These are phyloP conservation scores for Syncephalastrum contaminatum DNA, from an alignment of 371 early-diverging fungal genomes.

Conservation along the genomic window DNA sequence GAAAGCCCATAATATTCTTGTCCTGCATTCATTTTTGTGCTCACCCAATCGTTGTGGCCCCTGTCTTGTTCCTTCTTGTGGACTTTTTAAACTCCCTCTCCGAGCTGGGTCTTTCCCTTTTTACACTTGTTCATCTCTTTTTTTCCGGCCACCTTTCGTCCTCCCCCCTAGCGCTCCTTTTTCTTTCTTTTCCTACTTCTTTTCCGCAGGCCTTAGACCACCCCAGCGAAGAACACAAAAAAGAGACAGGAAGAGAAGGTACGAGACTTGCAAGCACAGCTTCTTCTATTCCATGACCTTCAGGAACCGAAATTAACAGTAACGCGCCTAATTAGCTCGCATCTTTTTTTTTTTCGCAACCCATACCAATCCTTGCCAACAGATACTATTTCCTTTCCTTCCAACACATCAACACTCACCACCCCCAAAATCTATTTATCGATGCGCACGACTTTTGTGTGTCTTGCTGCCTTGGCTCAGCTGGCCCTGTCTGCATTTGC, in stretches of 20 bases:
- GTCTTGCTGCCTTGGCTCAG: slow-evolving; percentile 44
- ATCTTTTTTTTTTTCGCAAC: slow-evolving; percentile 1
- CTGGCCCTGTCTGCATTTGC: slow-evolving; percentile 36
- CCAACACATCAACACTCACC: not conserved
- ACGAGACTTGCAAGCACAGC: not conserved
- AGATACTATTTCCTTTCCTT: not conserved
- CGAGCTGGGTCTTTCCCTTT: slow-evolving; percentile 11
- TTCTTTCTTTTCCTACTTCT: slow-evolving; percentile 14
- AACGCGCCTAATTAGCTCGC: slow-evolving; percentile 1
- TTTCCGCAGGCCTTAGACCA: slow-evolving; percentile 4
- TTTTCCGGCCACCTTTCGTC: slow-evolving; percentile 2
- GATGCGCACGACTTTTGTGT: slow-evolving; percentile 43
- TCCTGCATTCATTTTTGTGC: slow-evolving; percentile 12
- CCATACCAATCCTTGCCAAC: slow-evolving; percentile 9
- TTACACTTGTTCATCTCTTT: slow-evolving; percentile 6
- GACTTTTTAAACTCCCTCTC: slow-evolving; percentile 17
- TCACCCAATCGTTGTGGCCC: slow-evolving; percentile 14
- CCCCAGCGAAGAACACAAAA: slow-evolving; percentile 3
- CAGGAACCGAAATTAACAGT: not conserved
- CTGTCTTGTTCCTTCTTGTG: slow-evolving; percentile 13
- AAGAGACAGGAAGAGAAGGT: slow-evolving; percentile 10
- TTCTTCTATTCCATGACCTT: too few species aligned
- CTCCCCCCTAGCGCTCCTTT: slow-evolving; percentile 17
- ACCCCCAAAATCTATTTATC: slow-evolving; percentile 5
- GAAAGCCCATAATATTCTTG: slow-evolving; percentile 5